Conservation (phyloP, 495 filamentous ascomycete species). For the Annulohypoxylon maeteangense region DNA sequence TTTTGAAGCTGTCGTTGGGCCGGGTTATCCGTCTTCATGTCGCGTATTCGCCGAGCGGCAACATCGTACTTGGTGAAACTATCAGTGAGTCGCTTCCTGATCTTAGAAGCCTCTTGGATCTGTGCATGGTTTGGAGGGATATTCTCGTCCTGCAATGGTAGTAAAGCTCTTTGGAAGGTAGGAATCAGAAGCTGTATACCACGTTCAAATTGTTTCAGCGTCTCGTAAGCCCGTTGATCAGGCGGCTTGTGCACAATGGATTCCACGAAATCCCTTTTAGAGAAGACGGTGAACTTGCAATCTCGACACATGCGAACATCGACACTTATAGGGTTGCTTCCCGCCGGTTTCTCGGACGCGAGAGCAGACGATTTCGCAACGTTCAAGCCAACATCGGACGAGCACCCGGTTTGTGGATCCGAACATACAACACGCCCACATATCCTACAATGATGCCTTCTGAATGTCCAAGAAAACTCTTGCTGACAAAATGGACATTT, state of each 20-base stretch:
- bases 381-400: slow-evolving; percentile 81
- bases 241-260: slow-evolving; percentile 74
- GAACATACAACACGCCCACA: slow-evolving; percentile 94
- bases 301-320: slow-evolving; percentile 93
- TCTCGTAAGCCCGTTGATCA: slow-evolving; percentile 85
- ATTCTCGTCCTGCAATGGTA: slow-evolving; percentile 57
- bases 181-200: slow-evolving; percentile 88
- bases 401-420: slow-evolving; percentile 84
- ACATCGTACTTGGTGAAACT: slow-evolving; percentile 90
- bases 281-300: slow-evolving; percentile 86
- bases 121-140: slow-evolving; percentile 75
- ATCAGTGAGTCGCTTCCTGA: slow-evolving; percentile 90
- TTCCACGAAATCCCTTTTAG: slow-evolving; percentile 81
- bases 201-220: slow-evolving; percentile 85
- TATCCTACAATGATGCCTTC: slow-evolving; percentile 92
- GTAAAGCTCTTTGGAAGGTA: slow-evolving; percentile 83
- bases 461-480: slow-evolving; percentile 89
- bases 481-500: slow-evolving; percentile 95
- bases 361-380: slow-evolving; percentile 60
- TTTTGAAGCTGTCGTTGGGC: slow-evolving; percentile 83
- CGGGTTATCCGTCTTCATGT: slow-evolving; percentile 74
- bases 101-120: slow-evolving; percentile 87
- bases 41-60: slow-evolving; percentile 83
- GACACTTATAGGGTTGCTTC: slow-evolving; percentile 67
- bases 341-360: slow-evolving; percentile 49